Evolutionary conservation across 768 basidiomycete species (phyloP).

Genomic region (Mrakia blollopis): DNA sequence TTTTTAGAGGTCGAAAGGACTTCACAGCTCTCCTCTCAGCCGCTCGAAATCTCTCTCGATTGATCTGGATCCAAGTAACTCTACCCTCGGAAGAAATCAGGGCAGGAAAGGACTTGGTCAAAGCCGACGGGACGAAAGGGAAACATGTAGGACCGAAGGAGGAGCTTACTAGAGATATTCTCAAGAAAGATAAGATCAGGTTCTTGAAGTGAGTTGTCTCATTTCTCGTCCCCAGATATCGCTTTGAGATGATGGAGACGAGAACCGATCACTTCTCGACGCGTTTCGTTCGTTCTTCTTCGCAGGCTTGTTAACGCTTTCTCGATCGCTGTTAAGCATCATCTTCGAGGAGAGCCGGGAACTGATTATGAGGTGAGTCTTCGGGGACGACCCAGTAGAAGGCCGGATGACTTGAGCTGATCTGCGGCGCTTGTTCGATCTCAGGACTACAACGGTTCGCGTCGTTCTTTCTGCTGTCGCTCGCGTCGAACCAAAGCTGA

Average conservation of each 20-base stretch:
- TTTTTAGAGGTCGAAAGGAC: constrained; percentile 67
- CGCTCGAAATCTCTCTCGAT: constrained; percentile 54
- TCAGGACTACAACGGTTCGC: not conserved
- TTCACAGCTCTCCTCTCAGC: constrained; percentile 68
- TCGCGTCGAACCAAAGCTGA: not conserved
- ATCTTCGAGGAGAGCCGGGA: constrained; percentile 37
- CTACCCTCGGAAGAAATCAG: constrained; percentile 47
- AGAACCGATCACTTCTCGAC: no score
- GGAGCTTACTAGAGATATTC: constrained; percentile 39
- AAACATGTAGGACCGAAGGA: constrained; percentile 1
- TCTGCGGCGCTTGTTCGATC: not conserved
- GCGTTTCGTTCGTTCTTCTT: not conserved
- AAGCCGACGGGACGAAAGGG: constrained; percentile 53
- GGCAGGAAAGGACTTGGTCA: constrained; percentile 45
- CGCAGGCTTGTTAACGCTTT: constrained; percentile 58
- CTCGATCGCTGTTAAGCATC: constrained; percentile 65
- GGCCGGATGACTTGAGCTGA: not conserved
- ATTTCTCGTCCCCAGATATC: no score
- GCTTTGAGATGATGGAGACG: not conserved
- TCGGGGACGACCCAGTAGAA: not conserved
- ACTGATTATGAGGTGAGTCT: constrained; percentile 15
- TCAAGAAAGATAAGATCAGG: constrained; percentile 56
- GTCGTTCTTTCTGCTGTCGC: not conserved
- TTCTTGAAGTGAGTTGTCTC: constrained; percentile 49
- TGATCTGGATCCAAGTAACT: constrained; percentile 73